Conservation (phyloP, 2,329 filamentous ascomycete species). For the Pseudogymnoascus sp. region DNA sequence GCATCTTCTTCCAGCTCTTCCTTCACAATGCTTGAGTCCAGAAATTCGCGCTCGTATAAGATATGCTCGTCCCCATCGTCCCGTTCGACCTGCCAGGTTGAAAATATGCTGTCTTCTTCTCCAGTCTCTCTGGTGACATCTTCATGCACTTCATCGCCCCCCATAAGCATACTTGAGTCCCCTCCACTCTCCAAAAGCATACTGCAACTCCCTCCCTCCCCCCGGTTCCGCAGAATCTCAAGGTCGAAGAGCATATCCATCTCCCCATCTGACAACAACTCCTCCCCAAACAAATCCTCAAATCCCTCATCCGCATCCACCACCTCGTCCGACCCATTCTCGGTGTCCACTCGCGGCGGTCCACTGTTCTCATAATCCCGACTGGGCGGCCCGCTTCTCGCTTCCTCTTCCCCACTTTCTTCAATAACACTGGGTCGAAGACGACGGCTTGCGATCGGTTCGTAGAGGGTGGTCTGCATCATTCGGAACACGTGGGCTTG, state of each 20-base stretch:
- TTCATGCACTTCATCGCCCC: neutral
- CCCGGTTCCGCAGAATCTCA: neutral
- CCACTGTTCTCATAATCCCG: neutral
- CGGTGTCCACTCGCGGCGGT: neutral
- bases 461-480: slow-evolving; percentile 9
- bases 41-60: neutral
- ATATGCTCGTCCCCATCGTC: neutral
- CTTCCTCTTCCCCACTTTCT: neutral
- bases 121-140: neutral
- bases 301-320: neutral
- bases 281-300: neutral
- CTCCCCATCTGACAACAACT: slow-evolving; percentile 1
- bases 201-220: neutral
- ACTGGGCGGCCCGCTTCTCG: neutral
- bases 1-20: neutral
- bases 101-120: neutral
- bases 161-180: neutral
- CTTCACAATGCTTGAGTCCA: neutral
- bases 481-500: slow-evolving; percentile 11
- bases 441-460: slow-evolving; percentile 10
- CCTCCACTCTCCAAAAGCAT: neutral
- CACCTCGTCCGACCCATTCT: neutral
- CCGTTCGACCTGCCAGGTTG: neutral
- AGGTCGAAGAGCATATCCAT: slow-evolving; percentile 8
- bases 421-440: slow-evolving; percentile 8